Conservation (phyloP, 352 stramenopile species). For the Globisporangium paroecandrum region DNA sequence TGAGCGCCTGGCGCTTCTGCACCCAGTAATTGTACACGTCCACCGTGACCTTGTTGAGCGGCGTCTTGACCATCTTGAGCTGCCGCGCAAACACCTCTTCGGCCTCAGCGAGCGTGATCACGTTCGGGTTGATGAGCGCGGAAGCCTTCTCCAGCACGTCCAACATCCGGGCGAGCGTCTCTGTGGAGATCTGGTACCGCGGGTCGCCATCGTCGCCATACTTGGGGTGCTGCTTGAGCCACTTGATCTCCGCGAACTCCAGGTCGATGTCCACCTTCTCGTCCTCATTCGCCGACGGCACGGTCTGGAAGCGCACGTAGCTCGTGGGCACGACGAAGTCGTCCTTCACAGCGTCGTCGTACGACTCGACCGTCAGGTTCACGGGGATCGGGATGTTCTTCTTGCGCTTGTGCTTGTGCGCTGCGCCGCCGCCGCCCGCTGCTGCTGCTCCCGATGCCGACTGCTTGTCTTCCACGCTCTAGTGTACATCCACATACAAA, state of each 20-base stretch:
- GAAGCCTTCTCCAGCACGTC: conserved; percentile 85
- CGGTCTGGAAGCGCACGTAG: conserved; percentile 80
- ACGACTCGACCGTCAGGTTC: conserved; percentile 60
- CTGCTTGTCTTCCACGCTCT: conserved; percentile 59
- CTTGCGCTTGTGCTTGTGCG: conserved; percentile 51
- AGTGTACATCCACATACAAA: conserved; percentile 21
- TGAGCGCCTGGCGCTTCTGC: conserved; percentile 89
- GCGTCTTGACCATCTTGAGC: conserved; percentile 60
- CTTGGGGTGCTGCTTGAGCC: conserved; percentile 76
- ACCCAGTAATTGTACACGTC: conserved; percentile 97
- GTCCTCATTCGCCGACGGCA: conserved; percentile 44
- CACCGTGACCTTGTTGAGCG: conserved; percentile 63
- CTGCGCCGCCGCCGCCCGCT: conserved; percentile 5
- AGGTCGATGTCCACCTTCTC: conserved; percentile 68
- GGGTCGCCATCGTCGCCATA: conserved; percentile 81
- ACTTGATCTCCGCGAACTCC: conserved; percentile 85
- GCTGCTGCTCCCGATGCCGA: not conserved
- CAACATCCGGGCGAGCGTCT: conserved; percentile 77
- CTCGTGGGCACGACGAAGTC: conserved; percentile 76
- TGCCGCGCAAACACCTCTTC: conserved; percentile 74
- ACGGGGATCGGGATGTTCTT: conserved; percentile 87
- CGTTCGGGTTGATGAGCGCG: conserved; percentile 71
- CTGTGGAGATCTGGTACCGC: conserved; percentile 67
- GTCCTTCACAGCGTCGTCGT: conserved; percentile 59
- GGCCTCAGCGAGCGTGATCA: conserved; percentile 68